Conservation (phyloP, 169 alveolate species). For the Plasmodium vivax region DNA sequence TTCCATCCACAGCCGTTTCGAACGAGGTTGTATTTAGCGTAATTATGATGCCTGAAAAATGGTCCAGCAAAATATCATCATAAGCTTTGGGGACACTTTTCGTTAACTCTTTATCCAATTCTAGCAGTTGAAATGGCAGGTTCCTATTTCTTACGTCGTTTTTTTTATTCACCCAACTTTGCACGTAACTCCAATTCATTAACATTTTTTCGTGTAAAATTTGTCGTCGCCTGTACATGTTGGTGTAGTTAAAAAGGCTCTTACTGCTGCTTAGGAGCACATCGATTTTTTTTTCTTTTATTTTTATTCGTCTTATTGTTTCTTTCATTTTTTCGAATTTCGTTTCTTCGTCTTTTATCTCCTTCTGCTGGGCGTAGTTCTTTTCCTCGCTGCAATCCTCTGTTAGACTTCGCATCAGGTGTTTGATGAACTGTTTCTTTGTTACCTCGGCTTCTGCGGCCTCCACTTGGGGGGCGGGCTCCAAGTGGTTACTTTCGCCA, state of each 20-base stretch:
- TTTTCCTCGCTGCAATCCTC: slow-evolving; percentile 26
- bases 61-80: slow-evolving; percentile 82
- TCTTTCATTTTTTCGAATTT: slow-evolving; percentile 38
- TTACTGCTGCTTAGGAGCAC: slow-evolving; percentile 73
- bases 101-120: slow-evolving; percentile 77
- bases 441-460: background rate
- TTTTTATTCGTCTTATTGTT: slow-evolving; percentile 43
- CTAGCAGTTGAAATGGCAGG: slow-evolving; percentile 84
- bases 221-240: slow-evolving; percentile 82
- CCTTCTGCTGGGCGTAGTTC: slow-evolving; percentile 11
- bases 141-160: slow-evolving; percentile 79
- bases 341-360: slow-evolving; percentile 49
- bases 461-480: background rate
- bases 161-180: slow-evolving; percentile 22
- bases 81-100: slow-evolving; percentile 79
- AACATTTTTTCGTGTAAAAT: slow-evolving; percentile 81
- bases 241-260: slow-evolving; percentile 73
- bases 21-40: slow-evolving; percentile 82
- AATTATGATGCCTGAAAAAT: slow-evolving; percentile 83
- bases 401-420: slow-evolving; percentile 7
- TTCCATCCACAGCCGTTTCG: slow-evolving; percentile 38
- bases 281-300: slow-evolving; percentile 75
- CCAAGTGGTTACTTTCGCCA: background rate
- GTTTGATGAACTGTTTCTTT: background rate
- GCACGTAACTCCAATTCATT: slow-evolving; percentile 83